Conservation (phyloP, 768 basidiomycete genomes). For the Kwoniella mangroviensis region DNA sequence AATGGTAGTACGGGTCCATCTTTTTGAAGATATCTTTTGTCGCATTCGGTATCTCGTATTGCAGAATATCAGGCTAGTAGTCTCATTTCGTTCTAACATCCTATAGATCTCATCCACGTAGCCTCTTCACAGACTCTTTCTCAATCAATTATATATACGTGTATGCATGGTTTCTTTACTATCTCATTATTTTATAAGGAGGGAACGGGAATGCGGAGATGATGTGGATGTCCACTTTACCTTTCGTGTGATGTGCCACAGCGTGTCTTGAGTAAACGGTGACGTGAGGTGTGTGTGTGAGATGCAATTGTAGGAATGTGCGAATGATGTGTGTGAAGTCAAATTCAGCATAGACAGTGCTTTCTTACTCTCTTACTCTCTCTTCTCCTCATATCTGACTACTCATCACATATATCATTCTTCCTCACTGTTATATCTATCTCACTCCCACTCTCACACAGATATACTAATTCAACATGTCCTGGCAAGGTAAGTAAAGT, state of each 20-base stretch:
- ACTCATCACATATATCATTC: not conserved
- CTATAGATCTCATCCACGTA: too few relatives aligned
- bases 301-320: not conserved
- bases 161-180: too few relatives aligned
- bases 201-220: too few relatives aligned
- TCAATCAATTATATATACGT: too few relatives aligned
- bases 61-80: not conserved
- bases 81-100: too few relatives aligned
- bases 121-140: too few relatives aligned
- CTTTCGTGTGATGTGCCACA: conserved; percentile 4
- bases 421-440: not conserved
- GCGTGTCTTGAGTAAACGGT: conserved; percentile 5
- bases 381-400: not conserved
- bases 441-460: not conserved
- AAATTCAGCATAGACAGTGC: not conserved
- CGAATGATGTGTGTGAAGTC: not conserved
- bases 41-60: not conserved
- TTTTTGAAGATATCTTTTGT: too few relatives aligned
- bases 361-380: not conserved
- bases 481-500: conserved; percentile 52
- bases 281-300: conserved; percentile 1
- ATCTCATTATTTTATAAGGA: too few relatives aligned
- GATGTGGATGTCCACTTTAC: not conserved
- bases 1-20: not conserved
- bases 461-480: conserved; percentile 33